Percentiles rank a stretch among this genome's conserved stretches.
Conservation (phyloP, 108 stramenopile genomes). For the Pseudonitzschia delicatissima region DNA sequence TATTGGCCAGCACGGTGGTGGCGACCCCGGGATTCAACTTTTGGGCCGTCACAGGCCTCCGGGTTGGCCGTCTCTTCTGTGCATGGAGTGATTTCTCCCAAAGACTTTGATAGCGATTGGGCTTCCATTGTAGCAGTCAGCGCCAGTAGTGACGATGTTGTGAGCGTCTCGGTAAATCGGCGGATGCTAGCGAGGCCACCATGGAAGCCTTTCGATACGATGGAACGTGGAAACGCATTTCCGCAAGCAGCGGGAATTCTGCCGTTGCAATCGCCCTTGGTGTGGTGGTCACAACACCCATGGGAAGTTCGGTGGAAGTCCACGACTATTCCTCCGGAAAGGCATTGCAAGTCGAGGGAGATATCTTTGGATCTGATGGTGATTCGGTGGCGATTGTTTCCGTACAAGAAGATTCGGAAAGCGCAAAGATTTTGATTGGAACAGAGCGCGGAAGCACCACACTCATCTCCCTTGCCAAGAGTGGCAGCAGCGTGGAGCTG, state of each 20-base stretch:
- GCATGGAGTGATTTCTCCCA: background rate
- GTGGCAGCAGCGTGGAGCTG: background rate
- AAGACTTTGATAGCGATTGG: slow-evolving; percentile 25
- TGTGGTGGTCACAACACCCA: slow-evolving; percentile 25
- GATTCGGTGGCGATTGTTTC: slow-evolving; percentile 16
- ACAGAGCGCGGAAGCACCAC: slow-evolving; percentile 52
- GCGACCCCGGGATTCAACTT: slow-evolving; percentile 18
- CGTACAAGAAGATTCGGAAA: slow-evolving; percentile 38
- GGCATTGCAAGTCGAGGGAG: slow-evolving; percentile 12
- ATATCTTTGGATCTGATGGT: slow-evolving; percentile 30
- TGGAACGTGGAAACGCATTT: slow-evolving; percentile 12
- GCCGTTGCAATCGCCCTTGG: slow-evolving; percentile 25
- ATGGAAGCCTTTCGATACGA: slow-evolving; percentile 28
- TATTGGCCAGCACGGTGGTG: slow-evolving; percentile 1
- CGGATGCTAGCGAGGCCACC: background rate
- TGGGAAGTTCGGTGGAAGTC: background rate
- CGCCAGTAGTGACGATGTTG: slow-evolving; percentile 8
- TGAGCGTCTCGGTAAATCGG: slow-evolving; percentile 9
- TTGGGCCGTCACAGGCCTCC: background rate
- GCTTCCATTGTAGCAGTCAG: slow-evolving; percentile 11
- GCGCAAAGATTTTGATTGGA: slow-evolving; percentile 40
- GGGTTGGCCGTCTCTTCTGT: background rate
- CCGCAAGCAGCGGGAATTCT: slow-evolving; percentile 9
- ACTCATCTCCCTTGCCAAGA: slow-evolving; percentile 23
- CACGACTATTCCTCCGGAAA: background rate